A percentile compares a stretch with the other conserved stretches of the same genome.
phyloP scores from a whole-genome alignment of 768 basidiomycete species.

The Boletus speciosus region DNA sequence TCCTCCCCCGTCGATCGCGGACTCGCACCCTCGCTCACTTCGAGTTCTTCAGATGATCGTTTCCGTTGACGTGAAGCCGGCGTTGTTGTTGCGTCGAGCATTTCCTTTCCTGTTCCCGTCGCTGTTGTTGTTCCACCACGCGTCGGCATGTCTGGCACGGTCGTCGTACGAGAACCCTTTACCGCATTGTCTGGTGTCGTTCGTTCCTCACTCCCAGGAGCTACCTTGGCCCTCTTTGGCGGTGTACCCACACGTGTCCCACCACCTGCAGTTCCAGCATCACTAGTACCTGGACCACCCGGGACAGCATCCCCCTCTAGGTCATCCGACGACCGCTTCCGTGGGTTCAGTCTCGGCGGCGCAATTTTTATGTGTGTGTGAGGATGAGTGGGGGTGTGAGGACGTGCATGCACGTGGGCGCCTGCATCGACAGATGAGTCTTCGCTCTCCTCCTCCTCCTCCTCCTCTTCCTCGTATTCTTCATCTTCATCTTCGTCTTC shows the following conservation, averaged over 20 bases:
- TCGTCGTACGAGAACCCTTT: neutral
- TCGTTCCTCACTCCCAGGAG: slow-evolving; percentile 6
- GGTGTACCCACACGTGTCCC: slow-evolving; percentile 32
- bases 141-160: neutral
- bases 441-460: slow-evolving; percentile 35
- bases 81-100: slow-evolving; percentile 1
- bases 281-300: neutral
- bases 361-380: slow-evolving; percentile 10
- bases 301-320: slow-evolving; percentile 28
- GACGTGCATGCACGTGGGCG: slow-evolving; percentile 4
- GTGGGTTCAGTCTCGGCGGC: slow-evolving; percentile 19
- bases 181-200: neutral
- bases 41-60: slow-evolving; percentile 50
- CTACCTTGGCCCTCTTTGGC: slow-evolving; percentile 38
- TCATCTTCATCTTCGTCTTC: slow-evolving; percentile 18
- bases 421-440: slow-evolving; percentile 13
- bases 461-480: slow-evolving; percentile 28
- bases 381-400: neutral
- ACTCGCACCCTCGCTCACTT: slow-evolving; percentile 14
- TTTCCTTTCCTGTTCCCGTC: neutral
- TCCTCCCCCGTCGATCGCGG: slow-evolving; percentile 14
- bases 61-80: slow-evolving; percentile 36
- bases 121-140: neutral
- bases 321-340: slow-evolving; percentile 38
- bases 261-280: neutral